Evolutionary conservation across 345 rosid species (phyloP).

Genomic region (Melaleuca quinquenervia): DNA sequence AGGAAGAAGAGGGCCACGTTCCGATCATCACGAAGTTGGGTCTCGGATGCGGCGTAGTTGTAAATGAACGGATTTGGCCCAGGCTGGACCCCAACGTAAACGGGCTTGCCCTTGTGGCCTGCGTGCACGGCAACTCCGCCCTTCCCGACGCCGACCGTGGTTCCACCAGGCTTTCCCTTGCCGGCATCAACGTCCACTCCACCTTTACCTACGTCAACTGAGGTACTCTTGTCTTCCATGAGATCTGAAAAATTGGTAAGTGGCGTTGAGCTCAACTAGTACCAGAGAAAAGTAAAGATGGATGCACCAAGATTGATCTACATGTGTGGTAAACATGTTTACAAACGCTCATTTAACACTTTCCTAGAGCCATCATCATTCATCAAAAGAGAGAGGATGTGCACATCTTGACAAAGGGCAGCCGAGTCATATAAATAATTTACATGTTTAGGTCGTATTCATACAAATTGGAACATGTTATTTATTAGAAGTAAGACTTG

Average conservation of each 20-base stretch:
- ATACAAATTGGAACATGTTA: background rate
- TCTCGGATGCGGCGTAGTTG: conserved; percentile 34
- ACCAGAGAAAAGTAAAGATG: background rate
- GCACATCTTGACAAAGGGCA: background rate
- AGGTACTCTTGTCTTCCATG: conserved; percentile 45
- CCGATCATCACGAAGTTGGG: conserved; percentile 54
- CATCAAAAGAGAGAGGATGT: background rate
- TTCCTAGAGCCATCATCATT: background rate
- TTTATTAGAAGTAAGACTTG: background rate
- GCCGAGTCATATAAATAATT: background rate
- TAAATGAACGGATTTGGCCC: conserved; percentile 27
- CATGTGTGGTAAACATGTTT: background rate
- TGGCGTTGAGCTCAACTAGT: background rate
- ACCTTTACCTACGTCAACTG: conserved; percentile 43
- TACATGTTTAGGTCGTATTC: background rate
- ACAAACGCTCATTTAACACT: background rate
- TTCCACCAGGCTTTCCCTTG: conserved; percentile 40
- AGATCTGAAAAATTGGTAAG: conserved; percentile 16
- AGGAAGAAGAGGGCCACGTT: conserved; percentile 66
- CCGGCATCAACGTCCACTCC: conserved; percentile 56
- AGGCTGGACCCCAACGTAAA: conserved; percentile 41
- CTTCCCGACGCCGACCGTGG: conserved; percentile 28
- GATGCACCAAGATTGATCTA: background rate
- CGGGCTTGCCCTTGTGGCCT: conserved; percentile 57
- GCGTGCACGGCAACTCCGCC: conserved; percentile 24